These are phyloP conservation scores for Rhodotorula sp. DNA, from an alignment of 1,284 basidiomycete species.

Conservation along the genomic window DNA sequence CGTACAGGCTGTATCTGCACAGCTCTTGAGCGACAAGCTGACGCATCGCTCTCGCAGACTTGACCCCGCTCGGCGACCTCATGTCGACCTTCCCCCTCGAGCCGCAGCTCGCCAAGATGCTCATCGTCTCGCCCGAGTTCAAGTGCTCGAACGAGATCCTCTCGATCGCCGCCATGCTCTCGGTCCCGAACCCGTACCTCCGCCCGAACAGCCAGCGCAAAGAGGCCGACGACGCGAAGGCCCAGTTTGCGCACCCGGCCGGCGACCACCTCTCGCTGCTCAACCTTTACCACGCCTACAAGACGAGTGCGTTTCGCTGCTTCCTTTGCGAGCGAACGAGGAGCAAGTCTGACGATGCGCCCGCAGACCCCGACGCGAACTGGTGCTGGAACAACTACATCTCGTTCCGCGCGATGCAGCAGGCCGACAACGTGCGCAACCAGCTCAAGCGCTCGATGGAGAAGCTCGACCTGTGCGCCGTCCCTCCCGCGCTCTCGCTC, in stretches of 20 bases:
- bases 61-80: constrained; percentile 81
- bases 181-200: constrained; percentile 93
- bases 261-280: constrained; percentile 94
- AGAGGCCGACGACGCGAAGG: constrained; percentile 91
- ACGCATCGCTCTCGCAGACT: constrained; percentile 48
- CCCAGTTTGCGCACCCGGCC: constrained; percentile 83
- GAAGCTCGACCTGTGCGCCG: constrained; percentile 54
- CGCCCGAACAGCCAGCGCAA: constrained; percentile 83
- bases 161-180: constrained; percentile 94
- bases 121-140: constrained; percentile 92
- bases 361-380: constrained; percentile 65
- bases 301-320: constrained; percentile 55
- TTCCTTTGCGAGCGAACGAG: not conserved
- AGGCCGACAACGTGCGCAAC: constrained; percentile 93
- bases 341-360: constrained; percentile 8
- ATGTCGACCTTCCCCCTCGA: constrained; percentile 99
- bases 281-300: constrained; percentile 94
- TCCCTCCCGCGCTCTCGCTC: not conserved
- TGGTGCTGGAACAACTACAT: constrained; percentile 96
- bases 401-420: constrained; percentile 75
- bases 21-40: not conserved
- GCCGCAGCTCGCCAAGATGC: constrained; percentile 94
- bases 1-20: constrained; percentile 1
- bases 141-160: constrained; percentile 94
- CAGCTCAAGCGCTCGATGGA: constrained; percentile 94